Conservation (phyloP, 352 stramenopile genomes). For the Pythium aquatile region DNA sequence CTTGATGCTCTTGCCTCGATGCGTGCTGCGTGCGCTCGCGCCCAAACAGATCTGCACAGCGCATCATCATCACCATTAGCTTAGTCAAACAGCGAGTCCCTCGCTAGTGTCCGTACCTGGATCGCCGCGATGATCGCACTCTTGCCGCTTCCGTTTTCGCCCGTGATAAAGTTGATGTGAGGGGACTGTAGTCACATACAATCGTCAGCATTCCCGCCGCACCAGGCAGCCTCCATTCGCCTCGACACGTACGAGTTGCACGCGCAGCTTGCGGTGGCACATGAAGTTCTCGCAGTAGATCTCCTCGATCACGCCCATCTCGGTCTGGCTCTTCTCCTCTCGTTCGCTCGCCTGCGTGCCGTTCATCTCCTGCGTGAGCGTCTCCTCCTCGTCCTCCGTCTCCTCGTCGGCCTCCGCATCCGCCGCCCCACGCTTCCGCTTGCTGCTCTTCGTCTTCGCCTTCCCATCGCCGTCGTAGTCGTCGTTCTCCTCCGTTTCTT, state of each 20-base stretch:
- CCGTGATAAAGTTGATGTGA: constrained; percentile 89
- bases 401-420: constrained; percentile 25
- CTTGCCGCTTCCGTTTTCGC: constrained; percentile 95
- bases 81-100: neutral
- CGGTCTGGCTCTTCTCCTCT: constrained; percentile 38
- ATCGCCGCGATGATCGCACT: constrained; percentile 97
- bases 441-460: constrained; percentile 21
- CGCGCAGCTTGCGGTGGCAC: constrained; percentile 93
- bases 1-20: constrained; percentile 94
- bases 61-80: neutral
- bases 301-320: constrained; percentile 94
- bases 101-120: constrained; percentile 64
- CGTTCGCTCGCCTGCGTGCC: constrained; percentile 3
- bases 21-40: constrained; percentile 89
- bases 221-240: neutral
- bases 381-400: constrained; percentile 19
- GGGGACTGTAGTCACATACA: constrained; percentile 32
- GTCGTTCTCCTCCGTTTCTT: neutral
- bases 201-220: neutral
- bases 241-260: constrained; percentile 56
- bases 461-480: constrained; percentile 23
- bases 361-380: constrained; percentile 6
- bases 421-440: constrained; percentile 17
- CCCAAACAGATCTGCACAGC: constrained; percentile 92
- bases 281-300: constrained; percentile 99